A percentile compares a stretch with the other conserved stretches of the same genome.
Conservation (phyloP, 805 yeast genomes). For the Debaryomyces castellii region DNA sequence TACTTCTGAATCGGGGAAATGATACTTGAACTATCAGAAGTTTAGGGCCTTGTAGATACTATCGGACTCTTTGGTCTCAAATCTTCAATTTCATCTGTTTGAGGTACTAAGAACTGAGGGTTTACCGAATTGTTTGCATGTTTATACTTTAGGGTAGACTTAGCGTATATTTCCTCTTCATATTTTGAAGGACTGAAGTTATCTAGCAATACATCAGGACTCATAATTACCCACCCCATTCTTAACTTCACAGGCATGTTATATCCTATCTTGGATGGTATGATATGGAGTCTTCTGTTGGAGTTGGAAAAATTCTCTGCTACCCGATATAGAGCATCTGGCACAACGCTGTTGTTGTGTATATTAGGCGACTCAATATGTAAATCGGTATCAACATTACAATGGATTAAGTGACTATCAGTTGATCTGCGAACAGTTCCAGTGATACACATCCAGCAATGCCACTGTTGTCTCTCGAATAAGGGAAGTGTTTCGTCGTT, state of each 20-base stretch:
- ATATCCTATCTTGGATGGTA: slow-evolving; percentile 70
- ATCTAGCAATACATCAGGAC: slow-evolving; percentile 74
- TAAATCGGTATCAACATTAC: slow-evolving; percentile 89
- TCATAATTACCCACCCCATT: slow-evolving; percentile 88
- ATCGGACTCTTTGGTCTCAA: slow-evolving; percentile 83
- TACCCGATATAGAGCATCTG: slow-evolving; percentile 72
- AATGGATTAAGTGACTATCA: slow-evolving; percentile 82
- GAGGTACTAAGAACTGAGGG: slow-evolving; percentile 57
- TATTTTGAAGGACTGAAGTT: slow-evolving; percentile 51
- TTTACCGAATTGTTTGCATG: slow-evolving; percentile 32
- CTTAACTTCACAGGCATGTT: slow-evolving; percentile 64
- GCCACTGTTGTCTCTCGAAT: slow-evolving; percentile 83
- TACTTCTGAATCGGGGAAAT: too few species aligned
- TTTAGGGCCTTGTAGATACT: slow-evolving; percentile 1
- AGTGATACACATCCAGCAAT: slow-evolving; percentile 96
- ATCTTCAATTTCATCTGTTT: slow-evolving; percentile 69
- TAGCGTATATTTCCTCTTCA: slow-evolving; percentile 28
- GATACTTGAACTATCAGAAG: too few species aligned
- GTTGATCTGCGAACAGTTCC: slow-evolving; percentile 88
- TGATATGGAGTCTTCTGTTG: slow-evolving; percentile 77
- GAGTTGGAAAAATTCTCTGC: slow-evolving; percentile 89
- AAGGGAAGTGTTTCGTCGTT: slow-evolving; percentile 32
- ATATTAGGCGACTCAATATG: slow-evolving; percentile 51
- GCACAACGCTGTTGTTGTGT: slow-evolving; percentile 34
- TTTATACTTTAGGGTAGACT: slow-evolving; percentile 29